Evolutionary conservation across 495 filamentous ascomycete species (phyloP).

Genomic region (Neurospora discreta): DNA sequence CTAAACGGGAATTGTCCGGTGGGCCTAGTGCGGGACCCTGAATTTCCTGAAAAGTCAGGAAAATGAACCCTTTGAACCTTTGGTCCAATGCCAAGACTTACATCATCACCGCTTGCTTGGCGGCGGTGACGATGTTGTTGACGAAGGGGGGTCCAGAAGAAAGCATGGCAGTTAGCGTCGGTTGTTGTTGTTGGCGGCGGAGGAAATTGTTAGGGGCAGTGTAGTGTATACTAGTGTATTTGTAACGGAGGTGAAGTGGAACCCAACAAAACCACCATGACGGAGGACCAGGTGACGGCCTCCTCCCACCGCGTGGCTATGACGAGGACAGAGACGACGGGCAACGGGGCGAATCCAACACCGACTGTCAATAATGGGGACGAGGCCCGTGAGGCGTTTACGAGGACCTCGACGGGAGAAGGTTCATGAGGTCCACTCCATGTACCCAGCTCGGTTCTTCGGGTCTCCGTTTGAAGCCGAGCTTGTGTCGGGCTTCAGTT

Average conservation of each 20-base stretch:
- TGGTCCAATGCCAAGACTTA: neutral
- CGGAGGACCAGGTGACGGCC: neutral
- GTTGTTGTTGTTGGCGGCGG: neutral
- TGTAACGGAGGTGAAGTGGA: neutral
- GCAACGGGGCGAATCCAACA: neutral
- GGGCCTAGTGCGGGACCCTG: neutral
- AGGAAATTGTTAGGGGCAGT: neutral
- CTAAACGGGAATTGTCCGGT: neutral
- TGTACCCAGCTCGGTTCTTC: neutral
- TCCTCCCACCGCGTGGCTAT: neutral
- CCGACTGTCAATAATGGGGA: neutral
- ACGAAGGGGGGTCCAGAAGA: neutral
- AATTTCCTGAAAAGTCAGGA: neutral
- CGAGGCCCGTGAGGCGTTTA: neutral
- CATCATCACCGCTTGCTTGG: neutral
- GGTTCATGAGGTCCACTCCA: neutral
- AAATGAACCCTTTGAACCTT: neutral
- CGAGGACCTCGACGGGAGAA: neutral
- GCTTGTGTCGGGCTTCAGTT: neutral
- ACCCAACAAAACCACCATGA: neutral
- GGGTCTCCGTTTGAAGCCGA: neutral
- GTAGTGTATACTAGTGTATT: too few species aligned
- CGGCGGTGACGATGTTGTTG: neutral
- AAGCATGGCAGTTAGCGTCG: neutral
- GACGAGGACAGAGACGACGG: neutral